Evolutionary conservation across 164 flowering plant genomes (phyloP).

Genomic region (Magnolia kwangsiensis): DNA sequence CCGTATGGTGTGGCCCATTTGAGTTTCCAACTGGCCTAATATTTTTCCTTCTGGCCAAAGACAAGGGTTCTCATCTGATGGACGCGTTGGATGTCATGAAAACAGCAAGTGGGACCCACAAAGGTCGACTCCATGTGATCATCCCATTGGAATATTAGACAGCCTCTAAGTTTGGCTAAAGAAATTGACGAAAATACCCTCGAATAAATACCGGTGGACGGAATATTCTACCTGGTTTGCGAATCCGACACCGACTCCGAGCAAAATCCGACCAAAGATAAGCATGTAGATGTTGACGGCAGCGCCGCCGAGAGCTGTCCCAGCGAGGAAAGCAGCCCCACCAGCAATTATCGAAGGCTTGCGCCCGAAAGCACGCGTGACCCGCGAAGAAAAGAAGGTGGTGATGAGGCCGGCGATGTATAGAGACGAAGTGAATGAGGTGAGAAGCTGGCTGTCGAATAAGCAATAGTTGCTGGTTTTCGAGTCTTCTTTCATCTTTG

Average conservation of each 20-base stretch:
- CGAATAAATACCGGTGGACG: too few species aligned
- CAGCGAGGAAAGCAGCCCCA: conserved; percentile 52
- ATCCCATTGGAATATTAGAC: too few species aligned
- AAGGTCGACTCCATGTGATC: too few species aligned
- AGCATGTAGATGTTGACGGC: conserved; percentile 55
- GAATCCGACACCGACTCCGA: conserved; percentile 76
- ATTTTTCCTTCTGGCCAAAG: too few species aligned
- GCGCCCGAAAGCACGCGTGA: conserved; percentile 55
- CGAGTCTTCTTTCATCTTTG: conserved; percentile 40
- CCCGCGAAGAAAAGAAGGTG: conserved; percentile 41
- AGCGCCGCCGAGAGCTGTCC: conserved; percentile 53
- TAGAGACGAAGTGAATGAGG: conserved; percentile 66
- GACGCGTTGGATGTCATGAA: too few species aligned
- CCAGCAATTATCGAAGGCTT: conserved; percentile 48
- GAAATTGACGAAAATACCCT: too few species aligned
- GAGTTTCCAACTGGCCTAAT: too few species aligned
- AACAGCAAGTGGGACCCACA: too few species aligned
- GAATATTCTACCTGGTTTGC: conserved; percentile 55
- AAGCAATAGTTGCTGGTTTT: conserved; percentile 61
- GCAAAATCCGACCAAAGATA: conserved; percentile 55
- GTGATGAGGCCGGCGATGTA: conserved; percentile 58
- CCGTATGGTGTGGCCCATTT: too few species aligned
- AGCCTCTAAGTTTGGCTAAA: too few species aligned
- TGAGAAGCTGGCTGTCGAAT: conserved; percentile 53
- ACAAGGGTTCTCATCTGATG: too few species aligned